Evolutionary conservation across 2,329 filamentous ascomycete species (phyloP), one percentile per base, ranked within the genome.

Genomic region (Penicillium sp.): DNA sequence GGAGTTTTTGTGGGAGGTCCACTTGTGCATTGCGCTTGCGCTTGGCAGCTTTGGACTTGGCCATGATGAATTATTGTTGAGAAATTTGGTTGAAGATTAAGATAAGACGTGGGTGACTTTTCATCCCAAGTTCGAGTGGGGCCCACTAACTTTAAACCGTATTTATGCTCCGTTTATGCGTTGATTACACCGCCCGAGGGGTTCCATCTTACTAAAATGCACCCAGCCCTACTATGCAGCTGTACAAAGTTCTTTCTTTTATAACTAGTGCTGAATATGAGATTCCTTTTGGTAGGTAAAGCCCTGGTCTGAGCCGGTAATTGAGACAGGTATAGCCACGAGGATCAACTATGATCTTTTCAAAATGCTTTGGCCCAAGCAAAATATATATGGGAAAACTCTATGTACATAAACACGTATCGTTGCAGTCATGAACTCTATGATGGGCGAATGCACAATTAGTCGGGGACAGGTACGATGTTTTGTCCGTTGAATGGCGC

Each of bases 11-110:
- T 2, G 61, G 61, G 9, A 58, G 43, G 1, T 59, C 59, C 10
- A 41, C 26, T 44, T 62, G 61, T 32, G 57, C 56, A 43, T 57
- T 62, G 42, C 61, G 61, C 55, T 63, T 64, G 35, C 61, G 61
- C 49, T 64, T 64, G n/a, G 57, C 52, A 13, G 56, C 48, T 48
- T 63, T 64, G 20, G 60, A 63, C 32, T 62, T 64, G 38, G 53
- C 54, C 61, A 64, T 59, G 24, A 22, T 46, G 26, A 40, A 20
- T 20, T 20, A 20, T 4, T 16, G 26, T 8, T 26, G 24, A 26
- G 24, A 9, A 26, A 20, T 20, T 20, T 20, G 18, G 23, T 24
- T 6, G 23, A 24, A 24, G n/a, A n/a, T n/a, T 6, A 24, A 34
- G 31, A 34, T 20, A 34, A 34, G 16, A n/a, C n/a, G n/a, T n/a